phyloP scores from a whole-genome alignment of 192 early-diverging fungal species.

The Allomyces javanicus region DNA sequence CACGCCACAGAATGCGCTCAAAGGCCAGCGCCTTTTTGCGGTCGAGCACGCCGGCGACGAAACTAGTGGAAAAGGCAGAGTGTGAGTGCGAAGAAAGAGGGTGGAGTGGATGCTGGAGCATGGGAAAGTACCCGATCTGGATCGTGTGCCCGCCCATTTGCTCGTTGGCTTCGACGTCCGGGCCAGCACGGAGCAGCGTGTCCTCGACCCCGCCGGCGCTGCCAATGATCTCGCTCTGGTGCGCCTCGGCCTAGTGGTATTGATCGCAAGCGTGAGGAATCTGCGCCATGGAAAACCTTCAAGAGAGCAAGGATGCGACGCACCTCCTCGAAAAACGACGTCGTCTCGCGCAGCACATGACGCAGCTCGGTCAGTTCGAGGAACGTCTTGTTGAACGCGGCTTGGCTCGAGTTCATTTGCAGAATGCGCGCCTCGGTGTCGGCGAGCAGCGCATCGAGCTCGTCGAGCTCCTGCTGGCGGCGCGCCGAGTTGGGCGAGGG shows the following conservation, averaged over 20 bases:
- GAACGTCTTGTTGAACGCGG: constrained; percentile 67
- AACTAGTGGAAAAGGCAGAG: constrained; percentile 13
- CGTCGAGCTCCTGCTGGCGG: constrained; percentile 79
- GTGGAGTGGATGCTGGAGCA: too few relatives aligned
- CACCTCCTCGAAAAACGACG: constrained; percentile 61
- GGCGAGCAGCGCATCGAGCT: constrained; percentile 58
- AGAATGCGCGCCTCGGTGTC: constrained; percentile 64
- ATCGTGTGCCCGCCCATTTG: too few relatives aligned
- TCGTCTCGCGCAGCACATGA: constrained; percentile 74
- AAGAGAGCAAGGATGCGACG: background rate
- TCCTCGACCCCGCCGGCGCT: too few relatives aligned
- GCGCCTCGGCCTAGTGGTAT: too few relatives aligned
- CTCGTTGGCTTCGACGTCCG: too few relatives aligned
- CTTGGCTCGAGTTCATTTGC: constrained; percentile 73
- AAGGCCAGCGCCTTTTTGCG: constrained; percentile 66
- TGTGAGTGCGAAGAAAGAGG: too few relatives aligned
- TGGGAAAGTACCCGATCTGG: too few relatives aligned
- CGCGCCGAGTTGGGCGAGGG: constrained; percentile 21
- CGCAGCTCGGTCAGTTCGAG: constrained; percentile 76
- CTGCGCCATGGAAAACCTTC: too few relatives aligned
- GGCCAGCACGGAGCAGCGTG: too few relatives aligned
- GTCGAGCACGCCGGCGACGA: constrained; percentile 87
- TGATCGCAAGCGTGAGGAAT: too few relatives aligned
- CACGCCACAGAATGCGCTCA: constrained; percentile 90
- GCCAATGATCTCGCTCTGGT: too few relatives aligned